Conservation (phyloP, 2,329 filamentous ascomycete species). For the Saccharata proteae region DNA sequence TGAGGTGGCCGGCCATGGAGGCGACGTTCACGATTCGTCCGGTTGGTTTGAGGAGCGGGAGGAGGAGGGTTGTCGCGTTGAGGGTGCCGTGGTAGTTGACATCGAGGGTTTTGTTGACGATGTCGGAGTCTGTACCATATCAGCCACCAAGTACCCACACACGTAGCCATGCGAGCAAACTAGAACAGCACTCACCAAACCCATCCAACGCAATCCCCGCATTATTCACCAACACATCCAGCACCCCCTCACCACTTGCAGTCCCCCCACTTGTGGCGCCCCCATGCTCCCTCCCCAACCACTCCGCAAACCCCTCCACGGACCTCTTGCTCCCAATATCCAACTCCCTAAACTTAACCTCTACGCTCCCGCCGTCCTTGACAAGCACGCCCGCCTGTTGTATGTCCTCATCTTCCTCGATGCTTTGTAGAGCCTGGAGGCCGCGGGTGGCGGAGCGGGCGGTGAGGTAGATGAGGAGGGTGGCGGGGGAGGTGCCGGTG, state of each 20-base stretch:
- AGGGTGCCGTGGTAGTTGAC: slow-evolving; percentile 44
- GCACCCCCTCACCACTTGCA: slow-evolving; percentile 4
- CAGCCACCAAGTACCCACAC: too few species aligned
- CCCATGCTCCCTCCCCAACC: slow-evolving; percentile 18
- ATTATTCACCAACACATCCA: slow-evolving; percentile 33
- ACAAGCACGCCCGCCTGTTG: too few species aligned
- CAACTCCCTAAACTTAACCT: slow-evolving; percentile 27
- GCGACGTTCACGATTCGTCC: slow-evolving; percentile 24
- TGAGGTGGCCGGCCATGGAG: slow-evolving; percentile 26
- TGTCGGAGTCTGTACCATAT: slow-evolving; percentile 24
- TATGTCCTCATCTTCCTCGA: too few species aligned
- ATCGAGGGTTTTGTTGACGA: slow-evolving; percentile 37
- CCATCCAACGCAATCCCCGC: slow-evolving; percentile 34
- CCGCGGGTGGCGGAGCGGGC: slow-evolving; percentile 17
- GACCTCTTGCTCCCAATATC: slow-evolving; percentile 32
- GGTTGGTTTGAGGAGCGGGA: slow-evolving; percentile 32
- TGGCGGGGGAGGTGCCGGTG: too few species aligned
- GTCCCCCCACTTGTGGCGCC: too few species aligned
- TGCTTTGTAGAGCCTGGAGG: slow-evolving; percentile 18
- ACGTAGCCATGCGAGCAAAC: slow-evolving; percentile 16
- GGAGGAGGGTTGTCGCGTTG: slow-evolving; percentile 30
- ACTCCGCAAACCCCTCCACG: slow-evolving; percentile 24
- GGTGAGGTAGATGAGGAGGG: slow-evolving; percentile 21
- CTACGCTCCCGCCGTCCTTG: slow-evolving; percentile 16
- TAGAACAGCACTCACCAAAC: slow-evolving; percentile 1